Evolutionary conservation across 164 flowering plant genomes (phyloP), one percentile per base, ranked within the genome.

Genomic region (Chimonanthus salicifolius): DNA sequence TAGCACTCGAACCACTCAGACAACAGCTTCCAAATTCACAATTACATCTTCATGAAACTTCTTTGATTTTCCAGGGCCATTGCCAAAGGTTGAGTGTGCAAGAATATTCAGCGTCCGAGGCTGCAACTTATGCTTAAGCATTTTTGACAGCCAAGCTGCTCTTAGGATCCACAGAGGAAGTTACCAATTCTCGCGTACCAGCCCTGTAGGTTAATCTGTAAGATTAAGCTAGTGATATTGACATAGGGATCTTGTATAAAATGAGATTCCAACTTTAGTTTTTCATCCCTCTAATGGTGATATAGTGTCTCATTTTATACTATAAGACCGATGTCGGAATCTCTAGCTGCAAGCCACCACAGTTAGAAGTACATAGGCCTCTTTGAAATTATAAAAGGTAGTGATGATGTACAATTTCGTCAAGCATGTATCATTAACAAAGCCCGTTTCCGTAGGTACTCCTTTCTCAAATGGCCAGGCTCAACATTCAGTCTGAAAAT

Each of bases 1-100:
- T 73, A 73, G 16, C 43, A 10, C 3, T 50, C 16, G 18, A 54
- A n/a, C 43, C 13, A 33, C 2, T 11, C 9, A 0, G 43, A 13
- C 5, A 4, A 58, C 50, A 64, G 10, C 43, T 11, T 75, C n/a
- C n/a, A 54, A 54, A 54, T 54, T 54, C n/a, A 9, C n/a, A n/a
- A 6, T 2, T 49, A 2, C 33, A 16, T 49, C 16, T 43, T 50
- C 43, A 70, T 9, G 49, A 48, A 43, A 47, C 2, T 47, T 7
- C 45, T 47, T 48, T 68, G 70, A 47, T 70, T 66, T 9, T 9
- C 16, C 81, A 94, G 97, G 98, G 49, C 92, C 97, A 72, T 68
- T 94, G 78, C 97, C 97, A 20, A 92, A 92, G 80, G 81, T 80
- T 46, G 97, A 92, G 81, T 94, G 99, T 76, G 90, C 84, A 16